Base-by-base conservation (phyloP, 257 asterid species). In the Knoxia roxburghii region DNA sequence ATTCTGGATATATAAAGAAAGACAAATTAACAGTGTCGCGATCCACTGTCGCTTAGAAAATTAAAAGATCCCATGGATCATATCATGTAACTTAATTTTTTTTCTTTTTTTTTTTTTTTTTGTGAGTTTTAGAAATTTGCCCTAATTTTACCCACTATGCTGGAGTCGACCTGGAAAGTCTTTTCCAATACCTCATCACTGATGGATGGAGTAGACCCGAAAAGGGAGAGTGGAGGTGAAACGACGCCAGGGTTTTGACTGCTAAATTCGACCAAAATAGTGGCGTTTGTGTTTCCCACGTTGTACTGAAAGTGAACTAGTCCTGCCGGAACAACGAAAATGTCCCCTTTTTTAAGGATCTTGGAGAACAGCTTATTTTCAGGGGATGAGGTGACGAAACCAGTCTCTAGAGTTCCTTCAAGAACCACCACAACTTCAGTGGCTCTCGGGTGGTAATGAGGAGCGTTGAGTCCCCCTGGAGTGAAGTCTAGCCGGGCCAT, bases 221-320 rank as follows among this genome's bases (percentile, higher is more conserved):
- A 71, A 1, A 63, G 69, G 11, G 65, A n/a, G n/a, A n/a, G 46
- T 12, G 56, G 51, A 5, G 49, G 63, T 45, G 41, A 35, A 5
- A 52, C 39, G 4, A 53, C 49, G 17, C 75, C 75, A 0, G 75
- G 70, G n/a, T 52, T 71, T 43, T 63, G 65, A 54, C 75, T 71
- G 54, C 75, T 71, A 27, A 71, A 41, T 17, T 37, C 70, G 20
- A 64, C 70, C 26, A 53, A 33, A 2, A 64, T 70, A 2, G 53
- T 65, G 1, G 75, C 70, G 30, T 62, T 61, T 30, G 14, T 21
- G 37, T 63, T 5, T 20, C 69, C 62, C 7, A 56, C 57, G 13
- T 69, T 69, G 49, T 48, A 59, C 14, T 56, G 73, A 10, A 40
- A 58, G 32, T 67, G 73, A 13, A 69, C 67, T 0, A 69, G 66